Evolutionary conservation across 2,329 filamentous ascomycete species (phyloP).

Genomic region (Colletotrichum magnum): DNA sequence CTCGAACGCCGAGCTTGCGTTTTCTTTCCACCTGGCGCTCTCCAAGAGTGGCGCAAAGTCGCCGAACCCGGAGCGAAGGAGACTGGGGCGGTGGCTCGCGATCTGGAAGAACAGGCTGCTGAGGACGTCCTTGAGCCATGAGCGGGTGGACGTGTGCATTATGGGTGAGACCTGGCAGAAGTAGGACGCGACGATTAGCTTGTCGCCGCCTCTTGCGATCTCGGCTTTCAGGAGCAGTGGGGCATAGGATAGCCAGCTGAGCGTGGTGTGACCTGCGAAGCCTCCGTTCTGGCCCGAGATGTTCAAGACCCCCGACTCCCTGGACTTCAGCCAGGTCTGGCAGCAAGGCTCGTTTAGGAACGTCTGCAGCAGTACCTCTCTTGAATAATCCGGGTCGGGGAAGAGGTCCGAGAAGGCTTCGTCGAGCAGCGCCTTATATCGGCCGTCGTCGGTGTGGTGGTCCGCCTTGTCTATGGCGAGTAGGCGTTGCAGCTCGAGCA

Average conservation of each 20-base stretch:
- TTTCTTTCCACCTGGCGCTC: not conserved
- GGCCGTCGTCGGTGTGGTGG: not conserved
- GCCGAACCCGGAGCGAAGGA: not conserved
- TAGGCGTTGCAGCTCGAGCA: not conserved
- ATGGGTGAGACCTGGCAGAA: not conserved
- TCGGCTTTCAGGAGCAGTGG: not conserved
- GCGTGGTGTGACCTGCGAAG: not conserved
- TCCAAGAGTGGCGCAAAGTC: not conserved
- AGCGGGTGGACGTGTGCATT: not conserved
- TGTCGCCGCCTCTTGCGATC: not conserved
- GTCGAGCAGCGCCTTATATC: conserved; percentile 2
- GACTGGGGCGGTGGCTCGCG: not conserved
- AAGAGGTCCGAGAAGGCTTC: not conserved
- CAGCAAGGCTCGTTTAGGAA: not conserved
- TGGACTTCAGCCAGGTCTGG: not conserved
- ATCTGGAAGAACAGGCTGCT: not conserved
- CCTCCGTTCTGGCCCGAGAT: not conserved
- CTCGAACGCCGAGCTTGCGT: not conserved
- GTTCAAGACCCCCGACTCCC: not conserved
- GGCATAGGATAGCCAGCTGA: not conserved
- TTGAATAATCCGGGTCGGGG: not conserved
- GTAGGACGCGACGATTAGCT: not conserved
- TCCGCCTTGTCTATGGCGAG: not conserved
- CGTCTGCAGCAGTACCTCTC: not conserved
- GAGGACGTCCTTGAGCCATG: not conserved